Percentiles rank a stretch among this genome's conserved stretches.
Conservation (phyloP, 2,329 filamentous ascomycete genomes). For the Grosmannia huntii region DNA sequence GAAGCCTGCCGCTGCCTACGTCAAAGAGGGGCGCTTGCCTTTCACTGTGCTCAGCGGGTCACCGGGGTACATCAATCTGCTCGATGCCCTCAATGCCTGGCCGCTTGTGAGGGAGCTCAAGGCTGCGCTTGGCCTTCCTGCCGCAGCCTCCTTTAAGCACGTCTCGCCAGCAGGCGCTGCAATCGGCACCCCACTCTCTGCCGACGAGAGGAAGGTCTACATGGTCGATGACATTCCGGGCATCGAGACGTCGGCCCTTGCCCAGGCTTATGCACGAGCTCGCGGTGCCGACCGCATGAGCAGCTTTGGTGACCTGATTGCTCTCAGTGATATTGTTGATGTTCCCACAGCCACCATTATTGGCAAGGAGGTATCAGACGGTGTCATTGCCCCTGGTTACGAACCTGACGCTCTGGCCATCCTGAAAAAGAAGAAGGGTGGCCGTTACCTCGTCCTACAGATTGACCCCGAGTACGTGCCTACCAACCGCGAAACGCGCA, state of each 20-base stretch:
- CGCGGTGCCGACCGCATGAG: slow-evolving; percentile 97
- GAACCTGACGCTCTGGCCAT: slow-evolving; percentile 77
- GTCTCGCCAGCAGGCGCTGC: slow-evolving; percentile 94
- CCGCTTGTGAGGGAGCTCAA: slow-evolving; percentile 93
- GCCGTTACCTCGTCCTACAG: slow-evolving; percentile 89
- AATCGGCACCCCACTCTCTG: slow-evolving; percentile 75
- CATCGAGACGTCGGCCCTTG: slow-evolving; percentile 72
- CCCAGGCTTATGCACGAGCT: slow-evolving; percentile 90
- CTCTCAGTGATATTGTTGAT: slow-evolving; percentile 82
- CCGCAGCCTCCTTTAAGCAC: slow-evolving; percentile 97
- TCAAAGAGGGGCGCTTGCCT: slow-evolving; percentile 61
- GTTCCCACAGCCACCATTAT: slow-evolving; percentile 94
- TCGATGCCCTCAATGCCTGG: slow-evolving; percentile 95
- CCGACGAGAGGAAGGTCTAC: slow-evolving; percentile 91
- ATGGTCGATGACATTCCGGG: slow-evolving; percentile 94
- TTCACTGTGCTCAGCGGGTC: slow-evolving; percentile 87
- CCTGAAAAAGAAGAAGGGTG: slow-evolving; percentile 94
- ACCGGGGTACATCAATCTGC: slow-evolving; percentile 93
- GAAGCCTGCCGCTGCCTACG: slow-evolving; percentile 83
- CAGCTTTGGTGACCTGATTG: slow-evolving; percentile 94
- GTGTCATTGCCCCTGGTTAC: slow-evolving; percentile 85
- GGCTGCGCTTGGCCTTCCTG: slow-evolving; percentile 72
- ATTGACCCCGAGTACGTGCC: slow-evolving; percentile 84
- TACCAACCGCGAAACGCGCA: slow-evolving; percentile 67
- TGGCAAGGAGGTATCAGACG: slow-evolving; percentile 93